Conservation (phyloP, 768 basidiomycete species). For the Naganishia vaughanmartiniae region DNA sequence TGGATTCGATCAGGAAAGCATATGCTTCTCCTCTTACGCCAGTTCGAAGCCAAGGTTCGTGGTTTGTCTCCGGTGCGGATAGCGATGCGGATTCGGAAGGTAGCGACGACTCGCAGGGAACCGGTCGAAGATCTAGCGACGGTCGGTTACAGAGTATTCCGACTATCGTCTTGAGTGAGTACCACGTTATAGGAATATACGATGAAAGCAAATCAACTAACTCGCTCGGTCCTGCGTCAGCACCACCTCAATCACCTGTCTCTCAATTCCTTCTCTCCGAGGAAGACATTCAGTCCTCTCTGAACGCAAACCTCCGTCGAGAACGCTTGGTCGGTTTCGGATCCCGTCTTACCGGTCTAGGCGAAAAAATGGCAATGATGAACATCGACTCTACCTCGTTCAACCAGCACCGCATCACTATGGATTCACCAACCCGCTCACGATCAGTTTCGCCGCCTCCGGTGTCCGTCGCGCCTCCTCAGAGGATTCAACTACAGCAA, state of each 20-base stretch:
- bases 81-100: constrained; percentile 16
- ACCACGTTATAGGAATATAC: no score
- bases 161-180: constrained; percentile 22
- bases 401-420: background rate
- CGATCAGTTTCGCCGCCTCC: constrained; percentile 23
- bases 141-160: constrained; percentile 16
- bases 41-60: background rate
- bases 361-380: constrained; percentile 26
- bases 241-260: constrained; percentile 11
- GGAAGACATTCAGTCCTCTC: constrained; percentile 20
- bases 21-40: background rate
- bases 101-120: constrained; percentile 10
- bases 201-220: background rate
- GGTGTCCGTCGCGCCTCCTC: constrained; percentile 13
- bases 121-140: background rate
- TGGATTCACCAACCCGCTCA: constrained; percentile 10
- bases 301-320: constrained; percentile 16
- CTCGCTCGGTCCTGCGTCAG: background rate
- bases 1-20: background rate
- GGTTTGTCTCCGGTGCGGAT: constrained; percentile 5
- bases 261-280: constrained; percentile 19
- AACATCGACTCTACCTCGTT: constrained; percentile 1
- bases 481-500: constrained; percentile 7
- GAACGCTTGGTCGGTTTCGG: constrained; percentile 12
- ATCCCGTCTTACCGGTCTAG: constrained; percentile 8